phyloP scores from a whole-genome alignment of 441 rosid genomes.

The Brassica hybrid region DNA sequence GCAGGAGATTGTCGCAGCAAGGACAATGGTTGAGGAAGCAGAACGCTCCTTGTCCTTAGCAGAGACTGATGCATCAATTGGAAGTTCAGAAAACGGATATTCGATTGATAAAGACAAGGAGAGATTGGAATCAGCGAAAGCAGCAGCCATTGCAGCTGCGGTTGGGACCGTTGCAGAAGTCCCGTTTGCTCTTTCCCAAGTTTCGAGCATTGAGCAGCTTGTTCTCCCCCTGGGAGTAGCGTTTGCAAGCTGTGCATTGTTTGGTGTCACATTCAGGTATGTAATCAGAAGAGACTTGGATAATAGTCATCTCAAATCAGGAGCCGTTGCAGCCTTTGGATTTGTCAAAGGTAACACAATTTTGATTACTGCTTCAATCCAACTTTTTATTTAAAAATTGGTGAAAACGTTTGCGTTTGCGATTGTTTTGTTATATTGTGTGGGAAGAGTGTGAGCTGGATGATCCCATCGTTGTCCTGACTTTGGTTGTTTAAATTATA shows the following conservation, averaged over 20 bases:
- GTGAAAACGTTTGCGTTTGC: constrained; percentile 18
- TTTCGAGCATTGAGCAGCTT: constrained; percentile 51
- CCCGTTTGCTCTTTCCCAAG: constrained; percentile 69
- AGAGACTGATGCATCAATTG: constrained; percentile 20
- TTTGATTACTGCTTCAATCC: neutral
- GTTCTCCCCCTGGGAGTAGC: constrained; percentile 64
- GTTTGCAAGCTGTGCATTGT: constrained; percentile 82
- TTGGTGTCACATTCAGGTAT: constrained; percentile 86
- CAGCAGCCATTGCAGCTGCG: constrained; percentile 71
- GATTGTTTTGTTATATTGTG: constrained; percentile 43
- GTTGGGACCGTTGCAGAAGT: constrained; percentile 74
- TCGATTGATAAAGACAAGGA: constrained; percentile 59
- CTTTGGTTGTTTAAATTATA: constrained; percentile 27
- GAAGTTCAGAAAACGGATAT: constrained; percentile 32
- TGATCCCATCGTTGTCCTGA: constrained; percentile 24
- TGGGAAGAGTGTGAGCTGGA: constrained; percentile 42
- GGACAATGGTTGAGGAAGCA: constrained; percentile 79
- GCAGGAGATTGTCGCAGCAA: constrained; percentile 77
- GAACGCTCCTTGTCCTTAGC: constrained; percentile 55
- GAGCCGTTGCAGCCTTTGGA: constrained; percentile 83
- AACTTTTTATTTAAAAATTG: neutral
- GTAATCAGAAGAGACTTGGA: constrained; percentile 81
- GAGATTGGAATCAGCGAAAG: constrained; percentile 80
- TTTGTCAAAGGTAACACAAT: constrained; percentile 68
- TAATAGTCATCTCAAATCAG: constrained; percentile 73